phyloP scores from a whole-genome alignment of 176 grass and related monocot species.

The Zizania latifolia region DNA sequence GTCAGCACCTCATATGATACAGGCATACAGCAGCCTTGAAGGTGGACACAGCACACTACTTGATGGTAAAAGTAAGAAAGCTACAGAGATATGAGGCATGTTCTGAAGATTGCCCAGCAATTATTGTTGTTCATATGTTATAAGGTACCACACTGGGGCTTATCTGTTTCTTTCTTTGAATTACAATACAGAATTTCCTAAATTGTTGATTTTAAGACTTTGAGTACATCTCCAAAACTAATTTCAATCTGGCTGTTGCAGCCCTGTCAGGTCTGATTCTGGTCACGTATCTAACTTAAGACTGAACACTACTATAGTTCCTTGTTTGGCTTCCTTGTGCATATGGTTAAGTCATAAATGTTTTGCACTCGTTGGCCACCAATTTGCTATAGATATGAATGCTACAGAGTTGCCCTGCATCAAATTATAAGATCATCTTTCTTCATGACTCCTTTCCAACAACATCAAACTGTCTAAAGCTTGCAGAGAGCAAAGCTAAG shows the following conservation, averaged over 20 bases:
- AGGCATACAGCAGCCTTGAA: not conserved
- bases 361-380: constrained; percentile 4
- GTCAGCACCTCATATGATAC: not conserved
- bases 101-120: not conserved
- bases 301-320: not conserved
- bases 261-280: not conserved
- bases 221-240: not conserved
- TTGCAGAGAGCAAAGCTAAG: constrained; percentile 13
- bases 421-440: constrained; percentile 29
- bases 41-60: not conserved
- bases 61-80: not conserved
- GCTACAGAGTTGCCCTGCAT: not conserved
- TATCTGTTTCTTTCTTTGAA: not conserved
- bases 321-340: not conserved
- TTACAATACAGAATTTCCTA: not conserved
- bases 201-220: not conserved
- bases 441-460: not conserved
- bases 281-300: not conserved
- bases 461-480: constrained; percentile 27
- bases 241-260: not conserved
- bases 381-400: constrained; percentile 7
- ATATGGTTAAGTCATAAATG: not conserved
- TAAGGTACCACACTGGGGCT: not conserved
- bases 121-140: not conserved
- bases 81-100: not conserved